Conservation (phyloP, 169 alveolate species). For the Neospora caninum region DNA sequence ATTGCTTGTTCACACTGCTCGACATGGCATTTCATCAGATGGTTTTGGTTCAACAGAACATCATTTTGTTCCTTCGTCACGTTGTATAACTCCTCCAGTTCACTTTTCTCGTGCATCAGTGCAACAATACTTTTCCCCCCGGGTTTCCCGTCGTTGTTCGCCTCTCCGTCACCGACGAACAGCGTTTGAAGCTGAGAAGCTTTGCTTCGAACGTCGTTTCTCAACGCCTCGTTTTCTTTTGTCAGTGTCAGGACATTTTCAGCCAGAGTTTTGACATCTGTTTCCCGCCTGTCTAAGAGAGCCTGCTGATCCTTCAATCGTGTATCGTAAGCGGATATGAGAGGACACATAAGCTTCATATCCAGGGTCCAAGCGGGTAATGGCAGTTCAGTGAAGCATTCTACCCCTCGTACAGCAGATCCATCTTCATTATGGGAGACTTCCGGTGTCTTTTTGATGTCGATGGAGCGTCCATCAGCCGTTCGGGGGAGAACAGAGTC, state of each 20-base stretch:
- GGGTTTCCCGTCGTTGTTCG: slow-evolving; percentile 32
- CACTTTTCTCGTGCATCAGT: slow-evolving; percentile 53
- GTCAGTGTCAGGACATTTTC: slow-evolving; percentile 49
- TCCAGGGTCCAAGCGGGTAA: slow-evolving; percentile 70
- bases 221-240: slow-evolving; percentile 67
- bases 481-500: background rate
- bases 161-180: slow-evolving; percentile 40
- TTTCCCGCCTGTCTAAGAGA: slow-evolving; percentile 52
- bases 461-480: background rate
- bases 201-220: slow-evolving; percentile 58
- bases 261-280: slow-evolving; percentile 43
- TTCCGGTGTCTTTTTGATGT: background rate
- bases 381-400: background rate
- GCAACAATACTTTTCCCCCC: slow-evolving; percentile 27
- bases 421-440: background rate
- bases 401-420: background rate
- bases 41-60: slow-evolving; percentile 64
- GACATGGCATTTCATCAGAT: slow-evolving; percentile 60
- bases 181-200: slow-evolving; percentile 59
- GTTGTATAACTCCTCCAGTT: slow-evolving; percentile 63
- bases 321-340: slow-evolving; percentile 69
- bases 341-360: slow-evolving; percentile 69
- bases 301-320: slow-evolving; percentile 60
- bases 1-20: slow-evolving; percentile 53
- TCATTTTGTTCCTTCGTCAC: slow-evolving; percentile 64